phyloP scores from a whole-genome alignment of 2,329 filamentous ascomycete species.

The Aspergillus piperis region DNA sequence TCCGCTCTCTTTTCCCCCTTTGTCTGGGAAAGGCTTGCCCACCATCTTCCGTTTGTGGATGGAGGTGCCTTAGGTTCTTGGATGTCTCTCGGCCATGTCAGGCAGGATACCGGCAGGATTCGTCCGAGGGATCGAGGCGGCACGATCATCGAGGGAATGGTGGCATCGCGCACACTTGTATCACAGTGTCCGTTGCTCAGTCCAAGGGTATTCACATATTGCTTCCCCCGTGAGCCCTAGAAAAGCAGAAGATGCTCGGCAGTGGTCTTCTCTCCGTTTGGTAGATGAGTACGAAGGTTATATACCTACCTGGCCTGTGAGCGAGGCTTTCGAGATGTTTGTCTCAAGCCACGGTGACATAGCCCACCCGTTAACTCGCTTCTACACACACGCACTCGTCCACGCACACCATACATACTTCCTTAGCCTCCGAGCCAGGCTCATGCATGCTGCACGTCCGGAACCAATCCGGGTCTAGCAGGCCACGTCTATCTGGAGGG shows the following conservation, averaged over 20 bases:
- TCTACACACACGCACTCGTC: slow-evolving; percentile 2
- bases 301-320: background rate
- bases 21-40: background rate
- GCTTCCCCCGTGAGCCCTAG: background rate
- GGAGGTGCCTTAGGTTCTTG: background rate
- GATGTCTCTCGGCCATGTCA: background rate
- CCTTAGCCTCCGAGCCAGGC: slow-evolving; percentile 2
- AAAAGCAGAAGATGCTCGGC: background rate
- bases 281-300: slow-evolving; percentile 2
- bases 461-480: slow-evolving; percentile 8
- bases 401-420: slow-evolving; percentile 1
- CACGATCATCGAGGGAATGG: background rate
- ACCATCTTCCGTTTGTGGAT: background rate
- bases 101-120: slow-evolving; percentile 9
- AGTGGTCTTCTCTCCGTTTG: background rate
- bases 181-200: background rate
- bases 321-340: background rate
- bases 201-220: background rate
- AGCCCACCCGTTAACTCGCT: background rate
- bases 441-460: slow-evolving; percentile 10
- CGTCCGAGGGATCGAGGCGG: background rate
- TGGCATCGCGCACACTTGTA: slow-evolving; percentile 7
- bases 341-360: slow-evolving; percentile 2
- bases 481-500: background rate
- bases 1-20: no score